Conservation (phyloP, 495 filamentous ascomycete genomes). For the Xylaria castorea region DNA sequence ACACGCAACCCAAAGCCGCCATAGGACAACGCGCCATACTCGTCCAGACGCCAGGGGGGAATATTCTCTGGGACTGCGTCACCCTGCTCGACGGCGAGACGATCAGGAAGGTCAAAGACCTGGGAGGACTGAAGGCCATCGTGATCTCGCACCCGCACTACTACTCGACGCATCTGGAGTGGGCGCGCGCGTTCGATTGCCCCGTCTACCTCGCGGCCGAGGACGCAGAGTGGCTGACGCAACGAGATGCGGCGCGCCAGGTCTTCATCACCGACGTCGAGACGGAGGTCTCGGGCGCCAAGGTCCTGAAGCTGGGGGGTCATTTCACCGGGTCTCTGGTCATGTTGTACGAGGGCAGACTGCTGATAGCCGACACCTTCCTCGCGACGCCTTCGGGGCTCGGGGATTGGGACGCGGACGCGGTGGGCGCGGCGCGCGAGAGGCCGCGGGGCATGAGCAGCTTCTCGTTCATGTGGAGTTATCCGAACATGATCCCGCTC, state of each 20-base stretch:
- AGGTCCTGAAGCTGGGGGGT: conserved; percentile 71
- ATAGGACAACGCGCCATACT: conserved; percentile 78
- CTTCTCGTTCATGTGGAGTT: conserved; percentile 79
- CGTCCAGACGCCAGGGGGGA: conserved; percentile 63
- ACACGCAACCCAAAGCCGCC: conserved; percentile 66
- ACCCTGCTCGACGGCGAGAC: conserved; percentile 68
- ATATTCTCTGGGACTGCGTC: conserved; percentile 79
- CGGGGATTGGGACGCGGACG: conserved; percentile 47
- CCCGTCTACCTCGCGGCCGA: conserved; percentile 67
- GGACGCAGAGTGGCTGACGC: conserved; percentile 64
- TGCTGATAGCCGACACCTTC: conserved; percentile 76
- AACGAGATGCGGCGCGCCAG: conserved; percentile 40
- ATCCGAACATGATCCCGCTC: conserved; percentile 81
- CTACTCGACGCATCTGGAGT: conserved; percentile 72
- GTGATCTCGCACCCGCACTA: conserved; percentile 84
- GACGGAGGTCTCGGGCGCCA: conserved; percentile 56
- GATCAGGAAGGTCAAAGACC: conserved; percentile 48
- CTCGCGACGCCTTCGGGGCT: conserved; percentile 66
- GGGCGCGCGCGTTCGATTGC: conserved; percentile 68
- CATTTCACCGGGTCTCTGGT: conserved; percentile 78
- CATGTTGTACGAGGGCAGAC: conserved; percentile 60
- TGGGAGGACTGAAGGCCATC: conserved; percentile 72
- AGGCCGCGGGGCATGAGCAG: conserved; percentile 63
- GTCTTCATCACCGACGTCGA: conserved; percentile 49
- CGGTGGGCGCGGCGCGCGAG: conserved; percentile 42